Evolutionary conservation across 1,284 basidiomycete genomes (phyloP), one percentile per base, ranked within the genome.

Genomic region (Neonothopanus nambi): DNA sequence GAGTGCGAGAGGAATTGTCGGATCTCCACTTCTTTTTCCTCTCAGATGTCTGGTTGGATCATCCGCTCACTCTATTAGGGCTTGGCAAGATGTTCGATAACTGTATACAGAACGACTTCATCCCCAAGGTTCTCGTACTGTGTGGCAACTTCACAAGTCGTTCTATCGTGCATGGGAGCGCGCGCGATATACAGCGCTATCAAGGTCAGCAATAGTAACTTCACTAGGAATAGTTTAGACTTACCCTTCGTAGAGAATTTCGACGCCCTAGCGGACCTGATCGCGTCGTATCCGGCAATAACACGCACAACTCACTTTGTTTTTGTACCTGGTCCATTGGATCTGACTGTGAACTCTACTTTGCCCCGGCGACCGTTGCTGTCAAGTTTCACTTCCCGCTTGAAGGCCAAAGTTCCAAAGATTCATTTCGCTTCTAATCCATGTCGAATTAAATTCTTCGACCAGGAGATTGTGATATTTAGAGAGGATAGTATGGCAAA

Each of bases 41-140:
- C 24, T 98, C 95, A 0, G 97, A 99, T 67, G 84, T 96, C 4
- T 93, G 92, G 84, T 75, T 97, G n/a, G 95, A 99, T 70, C 85
- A 94, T 59, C 86, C 91, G 0, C 82, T 88, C 54, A 94, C 93
- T 1, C 70, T 98, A 11, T 70, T 76, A 6, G 93, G 91, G 1
- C 78, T 99, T 11, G 79, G 83, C 53, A 87, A 87, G 60, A 83
- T 99, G 72, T 88, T 99, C 60, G 89, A 95, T 61, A 93, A 93
- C 46, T 99, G 96, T 67, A 84, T 95, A 36, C 91, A 93, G 59
- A 91, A 89, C 49, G 87, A 81, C 59, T 92, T 88, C 70, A 87
- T 90, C 58, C 96, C 88, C 6, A 93, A 84, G 63, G 79, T 94
- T 6, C 91, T 98, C 59, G 83, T 98, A 17, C 75, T 99, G 28